phyloP scores from a whole-genome alignment of 208 protist genomes.

The Trypanosoma theileri region DNA sequence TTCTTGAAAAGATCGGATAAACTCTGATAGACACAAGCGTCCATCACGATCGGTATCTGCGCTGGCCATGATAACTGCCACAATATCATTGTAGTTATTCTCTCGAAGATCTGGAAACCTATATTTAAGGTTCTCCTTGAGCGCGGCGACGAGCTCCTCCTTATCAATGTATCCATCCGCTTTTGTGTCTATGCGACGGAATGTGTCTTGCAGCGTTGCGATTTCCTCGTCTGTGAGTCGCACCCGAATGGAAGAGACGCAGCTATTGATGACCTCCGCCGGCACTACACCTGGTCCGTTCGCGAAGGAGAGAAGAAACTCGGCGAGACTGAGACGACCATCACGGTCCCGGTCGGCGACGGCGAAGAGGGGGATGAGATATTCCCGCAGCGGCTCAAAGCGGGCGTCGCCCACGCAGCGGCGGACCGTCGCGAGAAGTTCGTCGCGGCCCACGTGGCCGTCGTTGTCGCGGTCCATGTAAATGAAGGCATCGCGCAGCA shows the following conservation, averaged over 20 bases:
- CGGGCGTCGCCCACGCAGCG: slow-evolving; percentile 51
- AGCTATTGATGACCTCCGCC: slow-evolving; percentile 83
- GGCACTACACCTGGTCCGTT: slow-evolving; percentile 78
- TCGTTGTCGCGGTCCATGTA: slow-evolving; percentile 84
- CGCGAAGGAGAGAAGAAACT: slow-evolving; percentile 80
- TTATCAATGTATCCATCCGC: slow-evolving; percentile 69
- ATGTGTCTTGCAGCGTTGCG: slow-evolving; percentile 69
- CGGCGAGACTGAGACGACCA: slow-evolving; percentile 53
- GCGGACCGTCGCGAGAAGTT: slow-evolving; percentile 53
- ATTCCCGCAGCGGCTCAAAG: slow-evolving; percentile 51
- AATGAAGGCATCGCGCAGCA: slow-evolving; percentile 89
- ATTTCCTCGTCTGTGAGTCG: slow-evolving; percentile 83
- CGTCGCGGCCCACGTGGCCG: slow-evolving; percentile 55
- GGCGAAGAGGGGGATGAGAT: slow-evolving; percentile 66
- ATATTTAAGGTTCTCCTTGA: slow-evolving; percentile 46
- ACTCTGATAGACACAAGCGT: slow-evolving; percentile 73
- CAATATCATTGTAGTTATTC: slow-evolving; percentile 68
- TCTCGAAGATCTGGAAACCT: slow-evolving; percentile 70
- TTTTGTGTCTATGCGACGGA: slow-evolving; percentile 68
- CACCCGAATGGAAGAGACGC: slow-evolving; percentile 69
- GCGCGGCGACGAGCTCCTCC: slow-evolving; percentile 59
- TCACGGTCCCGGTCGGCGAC: slow-evolving; percentile 80
- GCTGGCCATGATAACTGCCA: slow-evolving; percentile 69
- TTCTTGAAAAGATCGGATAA: slow-evolving; percentile 87
- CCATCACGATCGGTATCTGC: slow-evolving; percentile 74